phyloP scores from a whole-genome alignment of 2,329 filamentous ascomycete genomes.

The Colletotrichum brevisporum region DNA sequence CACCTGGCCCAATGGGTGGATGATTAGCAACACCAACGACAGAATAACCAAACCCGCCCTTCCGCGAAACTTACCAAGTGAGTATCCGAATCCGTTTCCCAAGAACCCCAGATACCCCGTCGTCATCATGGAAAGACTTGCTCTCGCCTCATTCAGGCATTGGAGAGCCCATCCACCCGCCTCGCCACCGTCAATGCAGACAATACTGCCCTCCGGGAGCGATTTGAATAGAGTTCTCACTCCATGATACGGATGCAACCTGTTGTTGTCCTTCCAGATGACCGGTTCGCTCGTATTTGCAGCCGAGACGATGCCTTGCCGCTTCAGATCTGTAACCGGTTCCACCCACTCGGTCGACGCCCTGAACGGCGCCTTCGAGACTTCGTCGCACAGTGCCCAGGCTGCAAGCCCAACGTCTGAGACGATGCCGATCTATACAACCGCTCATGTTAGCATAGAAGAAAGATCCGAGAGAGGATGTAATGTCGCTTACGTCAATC shows the following conservation, averaged over 20 bases:
- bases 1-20: not conserved
- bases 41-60: not conserved
- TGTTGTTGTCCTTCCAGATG: slow-evolving; percentile 4
- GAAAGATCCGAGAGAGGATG: not conserved
- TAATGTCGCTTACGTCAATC: slow-evolving; percentile 5
- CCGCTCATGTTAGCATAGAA: not conserved
- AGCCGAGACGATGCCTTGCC: not conserved
- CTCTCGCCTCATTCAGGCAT: slow-evolving; percentile 17
- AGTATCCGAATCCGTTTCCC: slow-evolving; percentile 29
- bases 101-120: slow-evolving; percentile 22
- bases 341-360: slow-evolving; percentile 2
- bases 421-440: slow-evolving; percentile 13
- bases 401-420: slow-evolving; percentile 20
- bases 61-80: slow-evolving; percentile 1
- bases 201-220: slow-evolving; percentile 12
- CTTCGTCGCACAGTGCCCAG: not conserved
- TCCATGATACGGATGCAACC: slow-evolving; percentile 22
- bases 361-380: not conserved
- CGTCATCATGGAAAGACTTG: slow-evolving; percentile 15
- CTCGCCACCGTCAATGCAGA: slow-evolving; percentile 26
- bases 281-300: slow-evolving; percentile 1
- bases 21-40: not conserved
- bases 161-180: slow-evolving; percentile 22
- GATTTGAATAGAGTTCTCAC: slow-evolving; percentile 10
- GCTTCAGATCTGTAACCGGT: slow-evolving; percentile 2